Evolutionary conservation across 2,329 filamentous ascomycete species (phyloP).

Genomic region (Oidium heveae): DNA sequence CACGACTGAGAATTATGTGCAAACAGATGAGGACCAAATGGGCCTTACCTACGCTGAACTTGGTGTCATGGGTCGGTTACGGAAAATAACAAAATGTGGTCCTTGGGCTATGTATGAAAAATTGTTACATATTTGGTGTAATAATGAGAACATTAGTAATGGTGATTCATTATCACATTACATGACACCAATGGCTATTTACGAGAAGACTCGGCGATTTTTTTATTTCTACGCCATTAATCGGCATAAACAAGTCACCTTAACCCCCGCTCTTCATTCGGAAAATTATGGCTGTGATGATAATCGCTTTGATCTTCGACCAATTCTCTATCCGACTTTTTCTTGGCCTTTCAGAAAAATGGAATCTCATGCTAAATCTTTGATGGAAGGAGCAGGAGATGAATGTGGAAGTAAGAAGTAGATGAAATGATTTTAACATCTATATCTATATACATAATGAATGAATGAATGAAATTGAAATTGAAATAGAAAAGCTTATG

Average conservation of each 20-base stretch:
- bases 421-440: no score
- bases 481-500: no score
- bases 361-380: not conserved
- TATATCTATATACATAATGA: no score
- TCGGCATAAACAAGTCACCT: conserved; percentile 23
- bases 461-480: no score
- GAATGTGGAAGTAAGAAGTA: no score
- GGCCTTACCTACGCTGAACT: conserved; percentile 27
- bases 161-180: conserved; percentile 2
- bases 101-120: conserved; percentile 22
- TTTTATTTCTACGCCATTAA: conserved; percentile 21
- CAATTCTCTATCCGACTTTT: conserved; percentile 24
- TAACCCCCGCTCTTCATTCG: conserved; percentile 9
- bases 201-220: conserved; percentile 22
- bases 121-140: conserved; percentile 21
- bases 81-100: conserved; percentile 16
- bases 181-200: conserved; percentile 17
- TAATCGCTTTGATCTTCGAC: conserved; percentile 29
- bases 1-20: conserved; percentile 32
- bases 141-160: conserved; percentile 4
- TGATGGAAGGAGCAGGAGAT: not conserved
- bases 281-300: conserved; percentile 27
- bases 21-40: conserved; percentile 24
- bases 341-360: not conserved
- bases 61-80: conserved; percentile 8